A percentile compares a stretch with the other conserved stretches of the same genome.
Evolutionary conservation across 2,329 filamentous ascomycete species (phyloP).

Genomic region (Sporothrix protearum): DNA sequence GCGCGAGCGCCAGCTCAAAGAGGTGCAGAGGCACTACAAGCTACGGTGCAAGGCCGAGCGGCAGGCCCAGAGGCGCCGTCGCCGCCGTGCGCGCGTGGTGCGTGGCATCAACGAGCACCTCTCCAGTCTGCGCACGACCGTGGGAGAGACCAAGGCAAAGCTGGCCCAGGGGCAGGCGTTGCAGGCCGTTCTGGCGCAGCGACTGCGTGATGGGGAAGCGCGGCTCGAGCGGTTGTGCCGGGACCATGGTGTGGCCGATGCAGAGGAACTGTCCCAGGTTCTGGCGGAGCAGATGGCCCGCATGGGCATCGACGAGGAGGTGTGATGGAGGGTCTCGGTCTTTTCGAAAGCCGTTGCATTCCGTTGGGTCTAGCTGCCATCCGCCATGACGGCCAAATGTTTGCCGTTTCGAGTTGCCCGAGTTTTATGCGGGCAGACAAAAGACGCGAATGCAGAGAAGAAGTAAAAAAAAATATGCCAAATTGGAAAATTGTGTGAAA

Average conservation of each 20-base stretch:
- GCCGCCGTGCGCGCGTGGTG: slow-evolving; percentile 16
- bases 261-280: neutral
- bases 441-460: no score
- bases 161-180: slow-evolving; percentile 15
- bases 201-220: slow-evolving; percentile 15
- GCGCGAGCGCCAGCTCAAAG: neutral
- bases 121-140: slow-evolving; percentile 23
- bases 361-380: neutral
- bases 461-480: neutral
- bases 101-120: slow-evolving; percentile 29
- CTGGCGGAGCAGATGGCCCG: neutral
- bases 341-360: neutral
- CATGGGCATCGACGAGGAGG: neutral
- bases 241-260: slow-evolving; percentile 9
- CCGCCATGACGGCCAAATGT: neutral
- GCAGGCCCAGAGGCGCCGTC: neutral
- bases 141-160: slow-evolving; percentile 18
- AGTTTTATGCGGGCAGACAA: neutral
- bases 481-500: neutral
- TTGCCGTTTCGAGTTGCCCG: neutral
- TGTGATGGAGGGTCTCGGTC: neutral
- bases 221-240: slow-evolving; percentile 21
- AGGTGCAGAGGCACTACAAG: slow-evolving; percentile 15
- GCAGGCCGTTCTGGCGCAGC: slow-evolving; percentile 18
- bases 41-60: neutral